Evolutionary conservation across 2,329 filamentous ascomycete species (phyloP).

Genomic region (Alternaria conjuncta): DNA sequence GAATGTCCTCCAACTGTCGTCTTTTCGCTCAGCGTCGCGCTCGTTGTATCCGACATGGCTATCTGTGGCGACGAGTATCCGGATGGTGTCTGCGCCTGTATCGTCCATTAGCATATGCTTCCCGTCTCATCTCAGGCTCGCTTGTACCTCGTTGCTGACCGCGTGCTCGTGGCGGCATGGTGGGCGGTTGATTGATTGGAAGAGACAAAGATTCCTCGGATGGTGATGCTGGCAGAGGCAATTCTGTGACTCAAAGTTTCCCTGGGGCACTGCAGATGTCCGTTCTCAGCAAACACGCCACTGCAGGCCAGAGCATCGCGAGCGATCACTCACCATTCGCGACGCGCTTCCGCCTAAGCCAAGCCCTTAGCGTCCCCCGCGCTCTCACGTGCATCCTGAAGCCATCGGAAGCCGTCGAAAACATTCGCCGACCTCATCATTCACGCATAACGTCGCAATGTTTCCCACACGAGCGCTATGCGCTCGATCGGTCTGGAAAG

Average conservation of each 20-base stretch:
- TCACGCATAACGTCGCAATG: constrained; percentile 58
- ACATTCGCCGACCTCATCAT: constrained; percentile 37
- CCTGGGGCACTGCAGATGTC: background rate
- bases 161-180: constrained; percentile 37
- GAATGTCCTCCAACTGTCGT: constrained; percentile 96
- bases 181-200: background rate
- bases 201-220: background rate
- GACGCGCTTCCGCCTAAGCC: constrained; percentile 41
- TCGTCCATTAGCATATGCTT: constrained; percentile 12
- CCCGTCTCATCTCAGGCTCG: background rate
- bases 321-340: constrained; percentile 15
- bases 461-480: constrained; percentile 67
- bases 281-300: background rate
- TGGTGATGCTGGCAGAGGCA: background rate
- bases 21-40: constrained; percentile 88
- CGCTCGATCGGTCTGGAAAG: constrained; percentile 88
- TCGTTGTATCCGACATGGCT: constrained; percentile 98
- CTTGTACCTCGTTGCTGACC: constrained; percentile 37
- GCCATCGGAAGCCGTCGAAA: constrained; percentile 22
- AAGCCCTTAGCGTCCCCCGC: constrained; percentile 29
- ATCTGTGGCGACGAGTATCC: constrained; percentile 91
- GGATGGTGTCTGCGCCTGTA: constrained; percentile 79
- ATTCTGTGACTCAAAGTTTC: background rate
- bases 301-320: background rate
- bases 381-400: constrained; percentile 35